These are phyloP conservation scores for Metarhizium rileyi DNA, from an alignment of 2,329 filamentous ascomycete species.

Conservation along the genomic window DNA sequence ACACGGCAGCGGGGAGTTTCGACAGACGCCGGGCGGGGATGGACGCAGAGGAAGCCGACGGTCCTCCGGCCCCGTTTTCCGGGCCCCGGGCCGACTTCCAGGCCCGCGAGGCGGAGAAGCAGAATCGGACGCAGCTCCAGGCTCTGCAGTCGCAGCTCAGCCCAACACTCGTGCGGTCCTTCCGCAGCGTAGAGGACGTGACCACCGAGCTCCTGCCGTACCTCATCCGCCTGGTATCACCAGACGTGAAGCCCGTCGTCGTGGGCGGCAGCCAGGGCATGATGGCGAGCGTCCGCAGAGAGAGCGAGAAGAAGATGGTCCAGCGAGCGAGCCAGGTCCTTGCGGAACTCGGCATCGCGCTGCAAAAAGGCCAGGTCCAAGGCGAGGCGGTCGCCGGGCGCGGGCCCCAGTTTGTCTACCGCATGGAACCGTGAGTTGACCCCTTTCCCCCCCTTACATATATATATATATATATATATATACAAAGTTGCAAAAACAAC, in stretches of 20 bases:
- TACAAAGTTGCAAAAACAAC: neutral
- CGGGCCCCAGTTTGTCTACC: constrained; percentile 70
- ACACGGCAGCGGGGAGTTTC: constrained; percentile 28
- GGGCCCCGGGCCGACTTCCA: constrained; percentile 74
- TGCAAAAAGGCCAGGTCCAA: constrained; percentile 75
- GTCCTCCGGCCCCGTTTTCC: constrained; percentile 61
- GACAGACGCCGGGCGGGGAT: constrained; percentile 35
- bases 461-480: too few species aligned
- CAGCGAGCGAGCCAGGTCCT: constrained; percentile 71
- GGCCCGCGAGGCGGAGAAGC: constrained; percentile 71
- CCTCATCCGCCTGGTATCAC: constrained; percentile 72
- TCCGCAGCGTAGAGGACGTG: constrained; percentile 69
- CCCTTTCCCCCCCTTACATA: too few species aligned
- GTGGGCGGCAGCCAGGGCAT: constrained; percentile 58
- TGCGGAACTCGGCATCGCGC: constrained; percentile 68
- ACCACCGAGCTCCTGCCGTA: constrained; percentile 79
- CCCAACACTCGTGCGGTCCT: constrained; percentile 62
- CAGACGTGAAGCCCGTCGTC: constrained; percentile 84
- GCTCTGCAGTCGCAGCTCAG: constrained; percentile 63
- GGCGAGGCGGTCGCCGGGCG: constrained; percentile 48
- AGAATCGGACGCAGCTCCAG: constrained; percentile 64
- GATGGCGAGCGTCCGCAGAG: constrained; percentile 79
- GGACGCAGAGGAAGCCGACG: constrained; percentile 30
- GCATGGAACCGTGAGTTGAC: constrained; percentile 81
- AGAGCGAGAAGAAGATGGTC: constrained; percentile 74